A percentile compares a stretch with the other conserved stretches of the same genome.
These are phyloP conservation scores for Microcos paniculata DNA, from an alignment of 345 rosid species.

Conservation along the genomic window DNA sequence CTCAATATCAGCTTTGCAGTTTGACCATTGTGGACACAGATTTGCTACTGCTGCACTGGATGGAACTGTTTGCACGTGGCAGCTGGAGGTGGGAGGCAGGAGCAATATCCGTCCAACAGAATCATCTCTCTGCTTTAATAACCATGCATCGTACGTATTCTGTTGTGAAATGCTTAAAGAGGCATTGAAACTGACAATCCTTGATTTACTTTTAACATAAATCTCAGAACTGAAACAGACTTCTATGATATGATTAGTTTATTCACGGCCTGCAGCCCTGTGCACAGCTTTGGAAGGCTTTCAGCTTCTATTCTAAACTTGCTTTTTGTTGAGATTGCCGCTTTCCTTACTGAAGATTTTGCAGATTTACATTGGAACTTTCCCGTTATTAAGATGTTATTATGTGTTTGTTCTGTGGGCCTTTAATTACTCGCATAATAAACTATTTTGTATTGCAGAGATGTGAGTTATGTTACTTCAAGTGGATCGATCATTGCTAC, in stretches of 20 bases:
- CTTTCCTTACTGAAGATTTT: neutral
- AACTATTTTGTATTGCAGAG: constrained; percentile 52
- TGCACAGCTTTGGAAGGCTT: neutral
- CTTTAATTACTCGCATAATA: neutral
- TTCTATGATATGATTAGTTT: neutral
- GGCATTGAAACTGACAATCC: neutral
- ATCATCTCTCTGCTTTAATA: constrained; percentile 87
- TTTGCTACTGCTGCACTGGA: constrained; percentile 85
- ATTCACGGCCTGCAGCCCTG: neutral
- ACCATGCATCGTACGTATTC: constrained; percentile 72
- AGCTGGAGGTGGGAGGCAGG: constrained; percentile 91
- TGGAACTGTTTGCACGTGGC: constrained; percentile 95
- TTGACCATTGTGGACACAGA: constrained; percentile 86
- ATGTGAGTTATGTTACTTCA: constrained; percentile 76
- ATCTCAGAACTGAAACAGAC: neutral
- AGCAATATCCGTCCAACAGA: constrained; percentile 78
- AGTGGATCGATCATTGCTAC: constrained; percentile 91
- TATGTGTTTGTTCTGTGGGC: constrained; percentile 4
- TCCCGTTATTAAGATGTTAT: neutral
- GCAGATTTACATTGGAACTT: neutral
- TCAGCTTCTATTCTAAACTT: neutral
- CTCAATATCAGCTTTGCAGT: constrained; percentile 75
- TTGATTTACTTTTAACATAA: neutral
- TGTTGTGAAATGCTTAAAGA: constrained; percentile 14
- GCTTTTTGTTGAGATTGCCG: neutral